These are phyloP conservation scores for Astragalus membranaceus DNA, from an alignment of 306 rosid genomes.

Conservation along the genomic window DNA sequence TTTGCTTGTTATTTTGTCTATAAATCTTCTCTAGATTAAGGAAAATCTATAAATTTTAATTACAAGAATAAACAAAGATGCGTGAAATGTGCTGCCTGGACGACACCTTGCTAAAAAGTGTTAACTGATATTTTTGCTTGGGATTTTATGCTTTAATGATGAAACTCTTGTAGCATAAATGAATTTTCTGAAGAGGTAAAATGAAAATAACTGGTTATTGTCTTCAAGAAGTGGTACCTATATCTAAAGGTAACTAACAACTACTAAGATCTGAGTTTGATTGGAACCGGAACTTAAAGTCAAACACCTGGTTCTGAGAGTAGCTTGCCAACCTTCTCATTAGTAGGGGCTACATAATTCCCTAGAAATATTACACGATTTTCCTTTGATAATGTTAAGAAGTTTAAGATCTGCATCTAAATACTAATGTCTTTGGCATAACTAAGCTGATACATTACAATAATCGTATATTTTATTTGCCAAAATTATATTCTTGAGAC, in stretches of 20 bases:
- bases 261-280: not conserved
- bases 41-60: not conserved
- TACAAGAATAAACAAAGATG: not conserved
- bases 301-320: not conserved
- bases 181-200: not conserved
- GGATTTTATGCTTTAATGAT: not conserved
- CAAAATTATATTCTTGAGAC: not conserved
- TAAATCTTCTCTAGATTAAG: not conserved
- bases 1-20: not conserved
- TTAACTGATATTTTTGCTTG: not conserved
- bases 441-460: not conserved
- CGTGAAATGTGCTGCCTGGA: not conserved
- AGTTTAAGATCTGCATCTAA: not conserved
- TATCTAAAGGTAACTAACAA: not conserved
- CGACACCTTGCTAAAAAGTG: not conserved
- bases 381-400: too few relatives aligned
- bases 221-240: not conserved
- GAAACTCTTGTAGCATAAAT: not conserved
- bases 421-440: not conserved
- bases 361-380: not conserved
- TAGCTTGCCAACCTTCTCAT: not conserved
- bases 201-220: not conserved
- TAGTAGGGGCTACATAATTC: not conserved
- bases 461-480: not conserved
- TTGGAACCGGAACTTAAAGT: not conserved